A percentile compares a stretch with the other conserved stretches of the same genome.
These are phyloP conservation scores for Neolentinus lepideus DNA, from an alignment of 1,284 basidiomycete species.

Conservation along the genomic window DNA sequence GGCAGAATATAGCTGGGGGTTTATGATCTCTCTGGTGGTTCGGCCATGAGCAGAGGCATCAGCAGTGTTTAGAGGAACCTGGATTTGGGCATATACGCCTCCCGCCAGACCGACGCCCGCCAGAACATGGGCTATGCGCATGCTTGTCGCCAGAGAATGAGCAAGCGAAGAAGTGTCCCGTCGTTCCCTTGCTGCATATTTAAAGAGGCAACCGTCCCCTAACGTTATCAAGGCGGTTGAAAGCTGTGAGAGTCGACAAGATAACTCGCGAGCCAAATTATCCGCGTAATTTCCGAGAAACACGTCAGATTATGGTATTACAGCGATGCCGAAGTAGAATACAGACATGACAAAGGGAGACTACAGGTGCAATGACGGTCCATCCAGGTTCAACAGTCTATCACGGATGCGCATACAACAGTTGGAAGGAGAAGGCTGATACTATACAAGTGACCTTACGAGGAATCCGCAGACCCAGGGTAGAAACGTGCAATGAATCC, in stretches of 20 bases:
- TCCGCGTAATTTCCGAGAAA: neutral
- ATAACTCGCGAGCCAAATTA: no score
- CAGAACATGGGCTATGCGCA: neutral
- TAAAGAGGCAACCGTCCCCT: neutral
- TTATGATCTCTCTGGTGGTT: neutral
- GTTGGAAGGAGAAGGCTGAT: neutral
- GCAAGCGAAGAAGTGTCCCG: no score
- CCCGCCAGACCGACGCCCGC: neutral
- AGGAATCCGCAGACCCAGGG: conserved; percentile 13
- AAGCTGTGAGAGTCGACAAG: no score
- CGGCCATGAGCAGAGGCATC: neutral
- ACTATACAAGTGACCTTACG: neutral
- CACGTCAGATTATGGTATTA: neutral
- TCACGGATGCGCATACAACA: neutral
- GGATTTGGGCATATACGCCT: neutral
- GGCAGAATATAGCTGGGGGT: neutral
- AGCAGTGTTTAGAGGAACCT: neutral
- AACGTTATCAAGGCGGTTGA: neutral
- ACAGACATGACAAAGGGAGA: neutral
- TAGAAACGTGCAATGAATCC: conserved; percentile 18
- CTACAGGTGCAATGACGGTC: neutral
- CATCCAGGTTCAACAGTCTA: neutral
- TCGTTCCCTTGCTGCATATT: neutral
- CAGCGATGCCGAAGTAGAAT: neutral
- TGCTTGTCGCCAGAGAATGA: neutral